phyloP scores from a whole-genome alignment of 1,284 basidiomycete species.

The Ganoderma lingzhi region DNA sequence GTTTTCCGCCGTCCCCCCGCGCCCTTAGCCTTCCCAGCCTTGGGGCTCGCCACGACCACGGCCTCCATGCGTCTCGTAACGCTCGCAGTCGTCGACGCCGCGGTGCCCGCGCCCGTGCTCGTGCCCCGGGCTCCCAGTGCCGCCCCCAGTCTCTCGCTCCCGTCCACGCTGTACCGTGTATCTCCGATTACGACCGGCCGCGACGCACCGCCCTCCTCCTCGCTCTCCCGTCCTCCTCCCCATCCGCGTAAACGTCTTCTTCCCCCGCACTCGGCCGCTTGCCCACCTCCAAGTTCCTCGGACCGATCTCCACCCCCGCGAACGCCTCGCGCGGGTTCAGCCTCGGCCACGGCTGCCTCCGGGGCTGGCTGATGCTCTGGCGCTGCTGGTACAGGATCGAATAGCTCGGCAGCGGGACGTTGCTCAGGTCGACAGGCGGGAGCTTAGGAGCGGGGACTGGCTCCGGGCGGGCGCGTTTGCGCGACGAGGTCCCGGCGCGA shows the following conservation, averaged over 20 bases:
- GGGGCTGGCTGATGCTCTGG: constrained; percentile 19
- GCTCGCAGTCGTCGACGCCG: neutral
- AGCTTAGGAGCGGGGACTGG: neutral
- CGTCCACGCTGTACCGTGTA: neutral
- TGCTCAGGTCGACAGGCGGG: neutral
- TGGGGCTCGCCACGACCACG: constrained; percentile 14
- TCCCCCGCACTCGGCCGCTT: neutral
- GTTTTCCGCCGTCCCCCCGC: neutral
- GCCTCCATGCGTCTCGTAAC: constrained; percentile 13
- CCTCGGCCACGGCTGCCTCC: constrained; percentile 15
- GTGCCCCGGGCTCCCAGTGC: neutral
- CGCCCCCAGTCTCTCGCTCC: neutral
- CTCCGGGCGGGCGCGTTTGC: neutral
- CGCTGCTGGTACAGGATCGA: constrained; percentile 24
- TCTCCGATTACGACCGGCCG: neutral
- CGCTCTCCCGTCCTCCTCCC: neutral
- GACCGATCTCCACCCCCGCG: constrained; percentile 22
- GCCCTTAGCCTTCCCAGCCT: constrained; percentile 7
- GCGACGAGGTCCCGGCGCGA: neutral
- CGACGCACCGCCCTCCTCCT: neutral
- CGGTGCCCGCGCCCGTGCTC: neutral
- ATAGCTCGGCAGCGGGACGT: constrained; percentile 27
- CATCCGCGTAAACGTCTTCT: neutral
- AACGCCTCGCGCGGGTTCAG: constrained; percentile 16
- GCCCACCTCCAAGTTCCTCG: neutral